These are phyloP conservation scores for Blastobotrys elegans DNA, from an alignment of 1,139 yeast genomes.

Conservation along the genomic window DNA sequence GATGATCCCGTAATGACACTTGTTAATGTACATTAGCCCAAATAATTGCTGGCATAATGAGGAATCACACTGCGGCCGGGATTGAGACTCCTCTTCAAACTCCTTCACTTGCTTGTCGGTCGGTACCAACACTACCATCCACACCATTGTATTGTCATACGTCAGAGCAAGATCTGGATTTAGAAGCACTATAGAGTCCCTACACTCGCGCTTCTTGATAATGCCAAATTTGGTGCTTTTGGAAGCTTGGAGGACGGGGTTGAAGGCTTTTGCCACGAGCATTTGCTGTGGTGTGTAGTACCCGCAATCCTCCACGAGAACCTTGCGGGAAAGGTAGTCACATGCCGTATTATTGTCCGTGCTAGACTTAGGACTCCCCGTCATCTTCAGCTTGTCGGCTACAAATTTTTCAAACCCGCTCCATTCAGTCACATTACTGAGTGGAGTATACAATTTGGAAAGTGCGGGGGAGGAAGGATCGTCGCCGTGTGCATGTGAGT, in stretches of 20 bases:
- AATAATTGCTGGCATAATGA: neutral
- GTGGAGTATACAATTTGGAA: too few relatives aligned
- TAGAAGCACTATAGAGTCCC: neutral
- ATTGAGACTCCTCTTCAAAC: too few relatives aligned
- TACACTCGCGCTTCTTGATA: neutral
- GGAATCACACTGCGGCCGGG: neutral
- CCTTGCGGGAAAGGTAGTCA: too few relatives aligned
- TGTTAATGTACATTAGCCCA: slow-evolving; percentile 6
- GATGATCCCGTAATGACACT: slow-evolving; percentile 1
- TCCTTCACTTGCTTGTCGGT: too few relatives aligned
- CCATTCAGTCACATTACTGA: too few relatives aligned
- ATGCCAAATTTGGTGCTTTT: neutral
- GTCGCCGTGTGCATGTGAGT: too few relatives aligned
- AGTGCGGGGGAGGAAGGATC: too few relatives aligned
- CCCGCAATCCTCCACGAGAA: neutral
- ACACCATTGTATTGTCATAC: neutral
- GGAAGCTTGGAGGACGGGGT: neutral
- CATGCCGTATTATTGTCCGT: too few relatives aligned
- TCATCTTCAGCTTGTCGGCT: too few relatives aligned
- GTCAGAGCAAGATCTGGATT: slow-evolving; percentile 7
- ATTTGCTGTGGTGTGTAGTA: neutral
- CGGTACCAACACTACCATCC: neutral
- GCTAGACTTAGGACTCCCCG: too few relatives aligned
- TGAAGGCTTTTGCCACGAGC: neutral
- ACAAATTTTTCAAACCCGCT: too few relatives aligned